phyloP scores from a whole-genome alignment of 805 yeast genomes.

The Kuraishia molischiana region DNA sequence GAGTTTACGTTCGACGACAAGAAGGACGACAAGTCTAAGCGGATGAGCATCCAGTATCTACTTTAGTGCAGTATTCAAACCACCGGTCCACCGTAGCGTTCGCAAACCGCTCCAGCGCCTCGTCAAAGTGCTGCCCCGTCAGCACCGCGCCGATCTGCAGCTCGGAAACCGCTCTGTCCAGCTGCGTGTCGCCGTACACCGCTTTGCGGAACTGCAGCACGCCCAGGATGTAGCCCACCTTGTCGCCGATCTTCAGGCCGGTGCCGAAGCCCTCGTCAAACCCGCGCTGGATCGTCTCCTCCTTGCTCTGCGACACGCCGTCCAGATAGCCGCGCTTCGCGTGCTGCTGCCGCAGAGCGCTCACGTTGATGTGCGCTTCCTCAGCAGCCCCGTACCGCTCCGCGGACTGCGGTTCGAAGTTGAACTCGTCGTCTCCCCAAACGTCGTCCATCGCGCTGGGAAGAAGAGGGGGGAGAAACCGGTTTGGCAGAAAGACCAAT shows the following conservation, averaged over 20 bases:
- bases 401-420: neutral
- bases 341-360: slow-evolving; percentile 49
- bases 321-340: slow-evolving; percentile 76
- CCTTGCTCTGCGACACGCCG: slow-evolving; percentile 65
- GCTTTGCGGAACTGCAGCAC: neutral
- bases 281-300: slow-evolving; percentile 62
- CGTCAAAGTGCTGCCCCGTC: neutral
- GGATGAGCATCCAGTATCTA: neutral
- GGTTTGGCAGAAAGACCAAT: too few relatives aligned
- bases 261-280: slow-evolving; percentile 71
- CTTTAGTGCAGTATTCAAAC: neutral
- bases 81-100: neutral
- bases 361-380: slow-evolving; percentile 10
- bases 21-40: neutral
- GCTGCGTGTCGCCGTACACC: neutral
- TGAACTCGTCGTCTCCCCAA: neutral
- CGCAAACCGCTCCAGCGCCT: neutral
- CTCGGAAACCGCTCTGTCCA: neutral
- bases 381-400: neutral
- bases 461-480: too few relatives aligned
- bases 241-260: slow-evolving; percentile 63
- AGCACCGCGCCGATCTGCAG: neutral
- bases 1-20: slow-evolving; percentile 7
- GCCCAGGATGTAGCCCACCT: slow-evolving; percentile 36
- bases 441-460: neutral